Evolutionary conservation across 2,329 filamentous ascomycete species (phyloP), one percentile per base, ranked within the genome.

Genomic region (Leptographium galeiforme): DNA sequence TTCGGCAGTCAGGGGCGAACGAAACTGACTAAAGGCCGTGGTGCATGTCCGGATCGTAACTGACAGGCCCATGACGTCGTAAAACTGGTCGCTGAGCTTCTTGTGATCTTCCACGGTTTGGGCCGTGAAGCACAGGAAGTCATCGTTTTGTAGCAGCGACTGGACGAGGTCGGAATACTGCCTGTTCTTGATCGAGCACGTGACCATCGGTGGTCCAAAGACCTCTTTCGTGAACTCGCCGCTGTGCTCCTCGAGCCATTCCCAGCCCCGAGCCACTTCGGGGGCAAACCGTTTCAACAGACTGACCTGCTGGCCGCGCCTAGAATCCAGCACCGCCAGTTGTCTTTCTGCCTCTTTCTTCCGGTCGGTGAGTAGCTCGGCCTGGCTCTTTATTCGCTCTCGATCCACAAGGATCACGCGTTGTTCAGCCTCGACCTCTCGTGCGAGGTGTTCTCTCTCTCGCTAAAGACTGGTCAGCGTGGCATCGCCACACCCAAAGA

Each of bases 121-220:
- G 8, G 82, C 80, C 1, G 89, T 95, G 62, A 98, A 81, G 56
- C 77, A 81, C n/a, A 74, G 60, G 52, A 81, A 76, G 61, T 82
- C 78, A 38, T 77, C 73, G 16, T 53, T 59, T 46, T 70, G 67
- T 10, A 82, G 63, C 48, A 79, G 62, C 6, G 74, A 67, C 61
- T 82, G 78, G 13, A 82, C 66, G 33, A 75, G 71, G 54, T 78
- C 68, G 0, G 76, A 74, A 64, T 86, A 88, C 52, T 72, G 76
- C 39, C 81, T 74, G 60, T 95, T 80, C 59, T 84, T 89, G 52
- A 95, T 71, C 0, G 85, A 86, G 67, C 89, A 95, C 55, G 78
- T 84, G 36, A 95, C 72, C 62, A 93, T 79, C 0, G 90, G 82
- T 7, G 90, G 90, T 0, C 87, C 89, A 63, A 85, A 89, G 6